Evolutionary conservation across 2,329 filamentous ascomycete species (phyloP), one percentile per base, ranked within the genome.

Genomic region (Neopestalotiopsis clavispora): DNA sequence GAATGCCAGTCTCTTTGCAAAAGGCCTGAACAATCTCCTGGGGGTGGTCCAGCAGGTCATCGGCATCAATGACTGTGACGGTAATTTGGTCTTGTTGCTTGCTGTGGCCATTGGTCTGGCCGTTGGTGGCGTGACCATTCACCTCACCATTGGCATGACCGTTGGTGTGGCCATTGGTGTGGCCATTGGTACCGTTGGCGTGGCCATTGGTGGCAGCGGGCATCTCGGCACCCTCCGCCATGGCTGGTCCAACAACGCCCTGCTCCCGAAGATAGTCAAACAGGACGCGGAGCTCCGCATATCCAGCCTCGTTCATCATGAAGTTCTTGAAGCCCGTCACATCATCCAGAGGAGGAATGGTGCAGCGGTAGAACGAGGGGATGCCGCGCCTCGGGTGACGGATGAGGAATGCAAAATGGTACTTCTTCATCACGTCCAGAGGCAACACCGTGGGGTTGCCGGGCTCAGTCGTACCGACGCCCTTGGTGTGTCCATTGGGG

Each of bases 341-440:
- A 61, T 91, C 84, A 77, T 92, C 90, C 68, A 98, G 86, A 0
- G 96, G 96, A 14, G 96, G 95, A 67, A 97, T 88, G 64, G 94
- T 97, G 87, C 95, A 98, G 74, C 95, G 92, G 86, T 92, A 97
- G 85, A 95, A 98, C 61, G 94, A 97, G 7, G 96, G 96, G 72
- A 98, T 95, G 75, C 93, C 92, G 78, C 90, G 90, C 75, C 94
- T 90, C n/a, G 96, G 96, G 80, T 98, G 94, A 68, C 96, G 95
- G 84, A 99, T 98, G 72, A 98, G 87, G 83, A 99, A 98, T 28
- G 95, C 94, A 83, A 95, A 98, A 81, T 98, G 94, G 83, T 97
- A 98, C 73, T 90, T 86, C 76, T 90, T 87, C 69, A 98, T 85
- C 69, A 94, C 83, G 38, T 90, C 89, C 34, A 88, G 82, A 2